Base-by-base conservation (phyloP, 768 basidiomycete genomes). In the Leccinum incarnatum region DNA sequence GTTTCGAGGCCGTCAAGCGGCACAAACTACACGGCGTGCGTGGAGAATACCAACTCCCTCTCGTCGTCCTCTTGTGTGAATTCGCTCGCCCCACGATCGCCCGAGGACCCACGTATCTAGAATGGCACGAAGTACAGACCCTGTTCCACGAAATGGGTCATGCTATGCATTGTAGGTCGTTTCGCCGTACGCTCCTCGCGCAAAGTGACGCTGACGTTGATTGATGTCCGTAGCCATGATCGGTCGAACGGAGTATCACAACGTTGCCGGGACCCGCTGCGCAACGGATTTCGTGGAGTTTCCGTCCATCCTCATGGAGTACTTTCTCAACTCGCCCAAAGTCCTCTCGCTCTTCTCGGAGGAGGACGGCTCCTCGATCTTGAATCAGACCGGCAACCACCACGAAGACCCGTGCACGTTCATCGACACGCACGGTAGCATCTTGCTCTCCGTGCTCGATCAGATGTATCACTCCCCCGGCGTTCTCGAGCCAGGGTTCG, bases 101-200 rank as follows among this genome's bases (percentile, higher is more conserved):
- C n/a, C 75, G 78, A 12, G 88, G 87, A 1, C 82, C 91, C 5
- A 87, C 92, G 0, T 74, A 88, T 52, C 75, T 99, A 21, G 86
- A 88, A 57, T 98, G 95, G 95, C 88, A 90, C 65, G 95, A 98
- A 65, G 92, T 98, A 9, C 79, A 90, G 70, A 98, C 96, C 2
- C 77, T 98, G 23, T 97, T 95, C 76, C 97, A 99, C 67, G 97
- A 99, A 76, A 97, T 98, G 94, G 97, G 97, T 1, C 97, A 99
- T 75, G 97, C 97, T 11, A 94, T 99, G 84, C 97, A 99, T 71
- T 99, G 97, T 98, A 68, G 80, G 94, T 80, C 15, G n/a, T 12
- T 45, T 63, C 15, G 19, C 55, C 40, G 19, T 27, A 30, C 34
- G 42, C 53, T 27, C 46, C 49, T 53, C 21, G 55, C 34, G 62